phyloP scores from a whole-genome alignment of 768 basidiomycete genomes.

The Leccinum truebloodii region DNA sequence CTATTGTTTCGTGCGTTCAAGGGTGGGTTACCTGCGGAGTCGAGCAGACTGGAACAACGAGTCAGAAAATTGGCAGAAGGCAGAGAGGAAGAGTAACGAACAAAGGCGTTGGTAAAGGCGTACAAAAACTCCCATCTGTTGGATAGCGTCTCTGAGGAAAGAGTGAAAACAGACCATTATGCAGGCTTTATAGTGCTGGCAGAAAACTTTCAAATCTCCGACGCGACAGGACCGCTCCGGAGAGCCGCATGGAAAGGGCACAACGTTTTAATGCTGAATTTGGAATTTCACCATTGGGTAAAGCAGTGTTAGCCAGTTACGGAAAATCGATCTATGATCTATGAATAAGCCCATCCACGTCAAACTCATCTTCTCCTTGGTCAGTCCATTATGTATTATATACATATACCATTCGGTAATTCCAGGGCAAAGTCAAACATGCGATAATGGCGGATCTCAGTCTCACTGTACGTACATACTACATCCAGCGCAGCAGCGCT shows the following conservation, averaged over 20 bases:
- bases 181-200: constrained; percentile 22
- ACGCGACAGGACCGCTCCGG: constrained; percentile 22
- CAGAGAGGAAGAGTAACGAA: constrained; percentile 15
- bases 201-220: constrained; percentile 27
- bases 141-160: constrained; percentile 28
- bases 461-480: not conserved
- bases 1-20: constrained; percentile 25
- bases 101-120: constrained; percentile 31
- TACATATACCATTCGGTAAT: not conserved
- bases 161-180: not conserved
- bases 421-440: not conserved
- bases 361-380: not conserved
- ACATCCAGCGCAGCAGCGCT: not conserved
- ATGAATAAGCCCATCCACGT: not conserved
- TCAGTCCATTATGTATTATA: not conserved
- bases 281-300: constrained; percentile 28
- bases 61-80: constrained; percentile 12
- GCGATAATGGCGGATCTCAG: not conserved
- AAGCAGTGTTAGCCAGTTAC: not conserved
- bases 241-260: constrained; percentile 11
- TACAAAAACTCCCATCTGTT: constrained; percentile 36
- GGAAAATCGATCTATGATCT: constrained; percentile 10
- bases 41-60: constrained; percentile 21
- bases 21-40: constrained; percentile 32
- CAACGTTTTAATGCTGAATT: not conserved